phyloP scores from a whole-genome alignment of 2,329 filamentous ascomycete species.

The Botrytis galanthina region DNA sequence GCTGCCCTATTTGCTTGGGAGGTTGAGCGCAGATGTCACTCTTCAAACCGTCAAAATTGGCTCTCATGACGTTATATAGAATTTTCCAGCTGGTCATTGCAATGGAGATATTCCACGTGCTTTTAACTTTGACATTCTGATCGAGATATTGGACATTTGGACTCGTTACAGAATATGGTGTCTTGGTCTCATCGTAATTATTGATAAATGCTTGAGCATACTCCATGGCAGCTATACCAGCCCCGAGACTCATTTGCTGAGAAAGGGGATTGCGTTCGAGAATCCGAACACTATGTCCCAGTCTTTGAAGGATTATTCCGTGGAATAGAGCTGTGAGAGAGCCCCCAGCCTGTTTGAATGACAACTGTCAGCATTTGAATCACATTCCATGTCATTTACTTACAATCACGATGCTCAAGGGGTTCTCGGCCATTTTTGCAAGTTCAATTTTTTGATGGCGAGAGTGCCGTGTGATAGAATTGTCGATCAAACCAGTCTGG shows the following conservation, averaged over 20 bases:
- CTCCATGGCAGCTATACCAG: constrained; percentile 11
- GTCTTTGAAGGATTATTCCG: not conserved
- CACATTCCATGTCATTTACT: too few species aligned
- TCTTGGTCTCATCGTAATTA: not conserved
- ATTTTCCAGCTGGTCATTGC: constrained; percentile 24
- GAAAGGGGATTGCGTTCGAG: not conserved
- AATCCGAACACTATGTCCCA: not conserved
- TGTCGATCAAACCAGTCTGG: too few species aligned
- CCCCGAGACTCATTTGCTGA: not conserved
- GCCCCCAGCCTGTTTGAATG: not conserved
- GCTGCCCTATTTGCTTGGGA: not conserved
- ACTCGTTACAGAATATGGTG: not conserved
- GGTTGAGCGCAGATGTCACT: constrained; percentile 14
- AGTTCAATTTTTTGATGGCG: not conserved
- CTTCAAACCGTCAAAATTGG: constrained; percentile 28
- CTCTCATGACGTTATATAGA: constrained; percentile 26
- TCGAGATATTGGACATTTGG: constrained; percentile 4
- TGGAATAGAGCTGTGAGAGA: constrained; percentile 4
- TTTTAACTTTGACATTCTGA: not conserved
- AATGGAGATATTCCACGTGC: not conserved
- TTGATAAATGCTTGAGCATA: not conserved
- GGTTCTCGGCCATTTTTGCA: not conserved
- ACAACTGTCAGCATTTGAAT: not conserved
- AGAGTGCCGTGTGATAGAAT: not conserved
- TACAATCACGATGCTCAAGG: not conserved